phyloP scores from a whole-genome alignment of 2,329 filamentous ascomycete species.

The Neurospora sp. region DNA sequence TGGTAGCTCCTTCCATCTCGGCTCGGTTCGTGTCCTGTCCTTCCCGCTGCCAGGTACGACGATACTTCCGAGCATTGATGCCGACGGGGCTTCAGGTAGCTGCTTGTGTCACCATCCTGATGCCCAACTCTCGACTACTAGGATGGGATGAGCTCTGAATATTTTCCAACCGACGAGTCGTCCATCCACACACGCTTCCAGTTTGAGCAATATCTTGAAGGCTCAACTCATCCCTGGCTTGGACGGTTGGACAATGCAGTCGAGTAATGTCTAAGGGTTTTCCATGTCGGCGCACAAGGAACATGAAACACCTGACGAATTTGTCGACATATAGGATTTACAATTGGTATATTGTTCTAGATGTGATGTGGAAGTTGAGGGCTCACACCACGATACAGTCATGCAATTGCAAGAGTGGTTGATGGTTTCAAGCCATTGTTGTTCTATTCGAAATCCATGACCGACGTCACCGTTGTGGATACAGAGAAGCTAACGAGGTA shows the following conservation, averaged over 20 bases:
- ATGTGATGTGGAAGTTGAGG: neutral
- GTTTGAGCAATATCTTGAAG: neutral
- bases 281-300: neutral
- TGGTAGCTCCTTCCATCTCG: neutral
- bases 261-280: neutral
- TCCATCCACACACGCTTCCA: neutral
- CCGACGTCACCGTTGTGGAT: neutral
- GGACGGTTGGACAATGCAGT: neutral
- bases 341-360: neutral
- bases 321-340: neutral
- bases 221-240: neutral
- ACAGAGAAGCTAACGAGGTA: neutral
- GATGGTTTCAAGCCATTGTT: neutral
- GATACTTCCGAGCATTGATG: neutral
- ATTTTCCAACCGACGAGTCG: neutral
- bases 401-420: neutral
- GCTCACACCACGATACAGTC: neutral
- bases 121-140: neutral
- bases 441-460: neutral
- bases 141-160: neutral
- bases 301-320: neutral
- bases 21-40: neutral
- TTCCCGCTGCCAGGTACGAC: neutral
- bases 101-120: neutral
- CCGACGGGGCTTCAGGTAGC: neutral